Evolutionary conservation across 768 basidiomycete species (phyloP), one percentile per base, ranked within the genome.

Genomic region (Hericium rajendrae): DNA sequence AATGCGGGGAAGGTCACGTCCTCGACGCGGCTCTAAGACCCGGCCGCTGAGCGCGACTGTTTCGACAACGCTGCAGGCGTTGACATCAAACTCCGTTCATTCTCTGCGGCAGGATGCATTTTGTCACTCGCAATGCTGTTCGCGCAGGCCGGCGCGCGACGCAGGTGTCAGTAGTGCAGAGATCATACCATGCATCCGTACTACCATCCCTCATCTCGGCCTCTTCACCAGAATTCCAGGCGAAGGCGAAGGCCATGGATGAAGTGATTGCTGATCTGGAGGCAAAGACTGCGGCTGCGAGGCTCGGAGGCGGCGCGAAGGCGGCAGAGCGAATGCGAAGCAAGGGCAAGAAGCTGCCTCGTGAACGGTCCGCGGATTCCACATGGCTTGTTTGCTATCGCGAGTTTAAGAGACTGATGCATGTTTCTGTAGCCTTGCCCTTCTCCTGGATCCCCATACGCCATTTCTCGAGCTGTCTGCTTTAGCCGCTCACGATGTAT

Each of bases 381-480:
- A 9, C 48, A 46, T 37, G 32, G 38, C 40, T 54, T 55, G 6
- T 10, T 18, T 9, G 13, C 28, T 32, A 32, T 32, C 39, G 13
- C 18, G 6, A 15, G n/a, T 16, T 26, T 38, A 53, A 9, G 5
- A 24, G 40, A 48, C 15, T 55, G 48, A 54, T 32, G 4, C 50
- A 11, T 50, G 37, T 32, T 18, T 2, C 16, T 10, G n/a, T 57
- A 62, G 60, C 40, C 39, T 54, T n/a, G 59, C 76, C 1, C 74
- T 86, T 18, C 73, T 97, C 13, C 72, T 97, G 24, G 94, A 97
- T 68, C 86, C 89, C 4, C 80, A 86, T 63, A 85, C 90, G 3
- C 93, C 94, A 0, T 97, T 95, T 68, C 73, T 97, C 16, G 94
- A 97, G 68, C 75, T 97, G 2, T 92, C 90, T 2, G 73, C 87